These are phyloP conservation scores for Solanum rostratum DNA, from an alignment of 257 asterid species.

Conservation along the genomic window DNA sequence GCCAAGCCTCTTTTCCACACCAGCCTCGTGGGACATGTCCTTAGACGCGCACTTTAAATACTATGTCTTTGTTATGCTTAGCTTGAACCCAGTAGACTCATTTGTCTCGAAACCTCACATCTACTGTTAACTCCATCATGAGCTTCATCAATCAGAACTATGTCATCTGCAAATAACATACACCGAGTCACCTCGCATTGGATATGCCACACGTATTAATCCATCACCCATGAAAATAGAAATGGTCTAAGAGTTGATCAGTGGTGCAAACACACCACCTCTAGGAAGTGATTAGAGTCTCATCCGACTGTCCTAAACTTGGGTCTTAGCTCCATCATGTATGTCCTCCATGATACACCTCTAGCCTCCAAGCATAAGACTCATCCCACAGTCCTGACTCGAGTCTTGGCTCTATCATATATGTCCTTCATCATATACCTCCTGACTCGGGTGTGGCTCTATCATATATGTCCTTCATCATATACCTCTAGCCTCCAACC, in stretches of 20 bases:
- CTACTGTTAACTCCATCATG: not conserved
- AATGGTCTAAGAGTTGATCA: not conserved
- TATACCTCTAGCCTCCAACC: too few species aligned
- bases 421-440: too few species aligned
- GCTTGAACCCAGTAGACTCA: not conserved
- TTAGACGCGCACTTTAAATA: not conserved
- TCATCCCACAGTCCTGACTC: too few species aligned
- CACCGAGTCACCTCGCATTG: not conserved
- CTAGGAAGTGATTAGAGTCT: not conserved
- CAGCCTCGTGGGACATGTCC: not conserved
- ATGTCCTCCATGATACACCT: too few species aligned
- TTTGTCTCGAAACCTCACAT: not conserved
- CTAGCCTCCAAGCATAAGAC: too few species aligned
- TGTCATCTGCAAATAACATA: not conserved
- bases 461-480: too few species aligned
- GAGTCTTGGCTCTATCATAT: too few species aligned
- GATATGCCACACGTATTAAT: not conserved
- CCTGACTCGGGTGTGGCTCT: too few species aligned
- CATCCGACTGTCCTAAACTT: not conserved
- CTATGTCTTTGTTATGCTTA: not conserved
- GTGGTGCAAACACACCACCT: not conserved
- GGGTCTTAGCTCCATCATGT: not conserved
- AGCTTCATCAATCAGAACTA: not conserved
- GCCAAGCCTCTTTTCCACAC: not conserved
- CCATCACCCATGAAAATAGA: not conserved